phyloP scores from a whole-genome alignment of 495 filamentous ascomycete genomes.

The Aspergillus nanangensis region DNA sequence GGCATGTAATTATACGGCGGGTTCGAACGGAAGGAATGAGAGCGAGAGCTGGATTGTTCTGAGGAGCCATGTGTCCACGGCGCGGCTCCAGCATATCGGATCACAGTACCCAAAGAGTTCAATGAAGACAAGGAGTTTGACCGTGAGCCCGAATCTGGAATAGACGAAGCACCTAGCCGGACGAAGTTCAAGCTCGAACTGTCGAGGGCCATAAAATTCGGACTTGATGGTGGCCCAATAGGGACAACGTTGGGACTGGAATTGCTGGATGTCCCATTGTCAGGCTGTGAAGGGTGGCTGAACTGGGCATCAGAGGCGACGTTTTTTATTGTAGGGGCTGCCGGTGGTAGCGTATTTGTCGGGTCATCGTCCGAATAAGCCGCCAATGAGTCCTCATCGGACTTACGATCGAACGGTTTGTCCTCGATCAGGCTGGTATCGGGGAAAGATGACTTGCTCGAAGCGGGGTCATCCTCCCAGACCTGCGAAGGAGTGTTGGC shows the following conservation, averaged over 20 bases:
- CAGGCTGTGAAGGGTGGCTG: conserved; percentile 15
- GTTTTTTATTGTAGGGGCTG: conserved; percentile 39
- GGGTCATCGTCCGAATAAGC: conserved; percentile 39
- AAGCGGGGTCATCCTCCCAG: conserved; percentile 42
- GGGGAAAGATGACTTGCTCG: conserved; percentile 40
- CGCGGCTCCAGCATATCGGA: conserved; percentile 29
- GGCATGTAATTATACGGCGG: conserved; percentile 29
- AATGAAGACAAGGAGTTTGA: conserved; percentile 44
- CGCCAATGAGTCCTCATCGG: conserved; percentile 19
- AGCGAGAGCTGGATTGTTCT: conserved; percentile 30
- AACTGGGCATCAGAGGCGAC: conserved; percentile 30
- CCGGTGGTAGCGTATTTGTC: conserved; percentile 24
- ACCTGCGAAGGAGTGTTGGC: conserved; percentile 37
- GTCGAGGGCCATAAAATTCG: conserved; percentile 39
- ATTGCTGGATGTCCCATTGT: conserved; percentile 20
- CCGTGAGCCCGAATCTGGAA: conserved; percentile 33
- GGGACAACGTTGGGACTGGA: conserved; percentile 42
- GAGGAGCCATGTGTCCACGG: conserved; percentile 36
- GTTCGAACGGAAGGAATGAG: conserved; percentile 37
- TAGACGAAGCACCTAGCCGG: conserved; percentile 28
- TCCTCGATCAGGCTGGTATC: conserved; percentile 19
- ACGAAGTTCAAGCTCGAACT: conserved; percentile 41
- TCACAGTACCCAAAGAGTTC: conserved; percentile 49
- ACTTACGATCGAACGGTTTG: conserved; percentile 18
- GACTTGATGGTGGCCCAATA: conserved; percentile 41